Conservation (phyloP, 495 filamentous ascomycete species). For the Aspergillus affinis region DNA sequence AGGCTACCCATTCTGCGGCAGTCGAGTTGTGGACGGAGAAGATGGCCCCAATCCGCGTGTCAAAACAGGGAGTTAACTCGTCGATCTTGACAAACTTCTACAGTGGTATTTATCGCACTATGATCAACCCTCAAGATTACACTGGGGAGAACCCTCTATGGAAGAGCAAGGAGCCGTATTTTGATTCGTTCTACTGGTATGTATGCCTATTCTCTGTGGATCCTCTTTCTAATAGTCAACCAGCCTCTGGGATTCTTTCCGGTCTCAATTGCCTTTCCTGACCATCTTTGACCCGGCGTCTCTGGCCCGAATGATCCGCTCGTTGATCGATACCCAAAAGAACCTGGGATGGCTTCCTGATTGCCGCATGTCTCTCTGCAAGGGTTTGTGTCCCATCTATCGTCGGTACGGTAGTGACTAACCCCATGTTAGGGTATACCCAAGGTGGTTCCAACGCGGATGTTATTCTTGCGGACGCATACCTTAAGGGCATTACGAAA, state of each 20-base stretch:
- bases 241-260: constrained; percentile 61
- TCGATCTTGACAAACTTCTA: constrained; percentile 60
- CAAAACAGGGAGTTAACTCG: constrained; percentile 50
- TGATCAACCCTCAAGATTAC: constrained; percentile 72
- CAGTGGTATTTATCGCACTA: constrained; percentile 52
- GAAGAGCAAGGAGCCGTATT: constrained; percentile 65
- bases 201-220: background rate
- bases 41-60: constrained; percentile 53
- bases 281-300: constrained; percentile 63
- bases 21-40: constrained; percentile 50
- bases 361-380: constrained; percentile 67
- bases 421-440: constrained; percentile 35
- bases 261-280: constrained; percentile 63
- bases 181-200: constrained; percentile 56
- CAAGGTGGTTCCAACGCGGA: constrained; percentile 79
- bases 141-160: constrained; percentile 75
- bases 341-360: constrained; percentile 69
- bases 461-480: constrained; percentile 74
- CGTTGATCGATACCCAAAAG: constrained; percentile 70
- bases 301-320: constrained; percentile 64
- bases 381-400: constrained; percentile 42
- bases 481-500: constrained; percentile 63
- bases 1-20: constrained; percentile 39
- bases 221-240: constrained; percentile 14
- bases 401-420: background rate